Conservation (phyloP, 1,139 yeast genomes). For the Scheffersomyces parashehatae region DNA sequence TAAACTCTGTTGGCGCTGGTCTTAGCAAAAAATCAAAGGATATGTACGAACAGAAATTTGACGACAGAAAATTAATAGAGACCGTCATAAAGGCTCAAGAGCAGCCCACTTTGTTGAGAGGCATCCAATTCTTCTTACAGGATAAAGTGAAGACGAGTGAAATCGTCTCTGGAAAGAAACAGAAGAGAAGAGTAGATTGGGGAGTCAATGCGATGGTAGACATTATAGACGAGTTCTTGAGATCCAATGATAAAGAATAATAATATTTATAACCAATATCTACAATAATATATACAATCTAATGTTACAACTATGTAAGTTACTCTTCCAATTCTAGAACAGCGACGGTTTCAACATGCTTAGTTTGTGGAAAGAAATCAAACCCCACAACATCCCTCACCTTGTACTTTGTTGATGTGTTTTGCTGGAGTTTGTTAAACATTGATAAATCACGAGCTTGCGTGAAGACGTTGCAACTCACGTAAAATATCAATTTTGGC, state of each 20-base stretch:
- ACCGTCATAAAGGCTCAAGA: slow-evolving; percentile 62
- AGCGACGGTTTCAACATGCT: slow-evolving; percentile 48
- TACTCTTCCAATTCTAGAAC: slow-evolving; percentile 25
- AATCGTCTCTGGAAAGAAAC: slow-evolving; percentile 59
- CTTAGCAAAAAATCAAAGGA: slow-evolving; percentile 30
- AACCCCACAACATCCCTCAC: slow-evolving; percentile 39
- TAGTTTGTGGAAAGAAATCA: slow-evolving; percentile 52
- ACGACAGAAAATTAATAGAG: slow-evolving; percentile 55
- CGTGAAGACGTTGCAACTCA: slow-evolving; percentile 49
- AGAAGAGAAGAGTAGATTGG: slow-evolving; percentile 67
- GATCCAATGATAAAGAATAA: slow-evolving; percentile 8
- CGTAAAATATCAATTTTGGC: slow-evolving; percentile 40
- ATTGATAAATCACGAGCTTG: slow-evolving; percentile 45
- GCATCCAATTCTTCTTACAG: slow-evolving; percentile 68
- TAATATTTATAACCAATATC: background rate
- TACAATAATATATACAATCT: background rate
- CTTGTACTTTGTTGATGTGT: slow-evolving; percentile 19
- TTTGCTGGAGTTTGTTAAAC: slow-evolving; percentile 25
- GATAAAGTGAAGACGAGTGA: slow-evolving; percentile 53
- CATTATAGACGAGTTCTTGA: slow-evolving; percentile 50
- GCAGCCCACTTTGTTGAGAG: slow-evolving; percentile 63
- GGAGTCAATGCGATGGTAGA: slow-evolving; percentile 59
- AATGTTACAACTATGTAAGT: slow-evolving; percentile 2
- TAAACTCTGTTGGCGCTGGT: slow-evolving; percentile 50
- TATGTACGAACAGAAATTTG: slow-evolving; percentile 44